Conservation (phyloP, 495 filamentous ascomycete species). For the Chaetomium tenue region DNA sequence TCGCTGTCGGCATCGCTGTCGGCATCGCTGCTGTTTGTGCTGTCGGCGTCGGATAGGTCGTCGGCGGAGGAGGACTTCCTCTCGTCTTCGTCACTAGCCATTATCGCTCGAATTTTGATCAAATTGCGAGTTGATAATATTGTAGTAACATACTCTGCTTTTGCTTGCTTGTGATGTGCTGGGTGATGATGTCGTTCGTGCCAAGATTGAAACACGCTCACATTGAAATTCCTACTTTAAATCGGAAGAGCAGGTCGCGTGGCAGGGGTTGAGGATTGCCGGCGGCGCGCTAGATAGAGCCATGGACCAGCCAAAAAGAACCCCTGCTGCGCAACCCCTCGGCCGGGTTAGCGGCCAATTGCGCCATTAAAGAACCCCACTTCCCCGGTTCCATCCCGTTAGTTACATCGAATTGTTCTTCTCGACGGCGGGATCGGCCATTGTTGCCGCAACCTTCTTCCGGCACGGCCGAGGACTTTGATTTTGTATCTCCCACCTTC, state of each 20-base stretch:
- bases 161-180: neutral
- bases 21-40: constrained; percentile 27
- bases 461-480: neutral
- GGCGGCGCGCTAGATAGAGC: constrained; percentile 15
- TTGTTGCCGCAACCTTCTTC: constrained; percentile 4
- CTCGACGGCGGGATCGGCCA: constrained; percentile 12
- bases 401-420: neutral
- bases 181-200: constrained; percentile 10
- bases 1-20: constrained; percentile 34
- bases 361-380: constrained; percentile 25
- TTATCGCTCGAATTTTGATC: constrained; percentile 7
- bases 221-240: neutral
- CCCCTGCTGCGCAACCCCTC: constrained; percentile 23
- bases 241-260: constrained; percentile 5
- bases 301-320: neutral
- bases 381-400: constrained; percentile 2
- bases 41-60: constrained; percentile 30
- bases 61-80: constrained; percentile 29
- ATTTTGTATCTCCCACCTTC: neutral
- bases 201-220: constrained; percentile 3
- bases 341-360: constrained; percentile 27
- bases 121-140: neutral
- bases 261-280: constrained; percentile 11
- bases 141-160: neutral
- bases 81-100: constrained; percentile 31